Conservation (phyloP, 2,329 filamentous ascomycete species). For the Trichoderma asperellum region DNA sequence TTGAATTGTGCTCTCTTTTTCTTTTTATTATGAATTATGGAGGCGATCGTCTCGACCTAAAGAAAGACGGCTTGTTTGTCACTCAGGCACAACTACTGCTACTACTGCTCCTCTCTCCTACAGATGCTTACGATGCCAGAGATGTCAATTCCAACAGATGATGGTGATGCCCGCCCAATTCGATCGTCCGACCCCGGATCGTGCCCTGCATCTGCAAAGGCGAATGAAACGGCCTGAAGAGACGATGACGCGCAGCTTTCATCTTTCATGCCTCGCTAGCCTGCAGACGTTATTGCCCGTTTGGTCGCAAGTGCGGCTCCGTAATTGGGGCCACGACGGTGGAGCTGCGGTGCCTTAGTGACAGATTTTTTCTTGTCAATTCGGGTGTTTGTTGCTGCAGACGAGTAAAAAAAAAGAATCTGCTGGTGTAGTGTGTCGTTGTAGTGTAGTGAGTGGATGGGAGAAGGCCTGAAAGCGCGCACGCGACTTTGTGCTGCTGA, state of each 20-base stretch:
- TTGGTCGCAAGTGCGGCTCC: slow-evolving; percentile 27
- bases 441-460: neutral
- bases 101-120: neutral
- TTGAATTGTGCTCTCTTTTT: neutral
- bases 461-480: slow-evolving; percentile 4
- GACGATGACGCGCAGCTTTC: slow-evolving; percentile 21
- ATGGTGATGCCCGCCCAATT: neutral
- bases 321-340: slow-evolving; percentile 21
- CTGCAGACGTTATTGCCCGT: slow-evolving; percentile 23
- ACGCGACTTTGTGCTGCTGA: slow-evolving; percentile 25
- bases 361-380: slow-evolving; percentile 24
- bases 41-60: neutral
- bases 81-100: neutral
- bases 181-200: neutral
- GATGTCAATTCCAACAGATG: neutral
- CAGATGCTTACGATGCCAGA: neutral
- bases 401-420: neutral
- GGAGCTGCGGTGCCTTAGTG: slow-evolving; percentile 20
- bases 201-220: neutral
- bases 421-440: neutral
- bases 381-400: slow-evolving; percentile 1
- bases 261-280: neutral
- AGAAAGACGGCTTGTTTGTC: neutral
- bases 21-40: neutral
- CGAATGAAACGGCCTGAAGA: slow-evolving; percentile 5